A percentile compares a stretch with the other conserved stretches of the same genome.
Conservation (phyloP, 228 moss, liverwort and hornwort genomes). For the Sphagnum fallax region DNA sequence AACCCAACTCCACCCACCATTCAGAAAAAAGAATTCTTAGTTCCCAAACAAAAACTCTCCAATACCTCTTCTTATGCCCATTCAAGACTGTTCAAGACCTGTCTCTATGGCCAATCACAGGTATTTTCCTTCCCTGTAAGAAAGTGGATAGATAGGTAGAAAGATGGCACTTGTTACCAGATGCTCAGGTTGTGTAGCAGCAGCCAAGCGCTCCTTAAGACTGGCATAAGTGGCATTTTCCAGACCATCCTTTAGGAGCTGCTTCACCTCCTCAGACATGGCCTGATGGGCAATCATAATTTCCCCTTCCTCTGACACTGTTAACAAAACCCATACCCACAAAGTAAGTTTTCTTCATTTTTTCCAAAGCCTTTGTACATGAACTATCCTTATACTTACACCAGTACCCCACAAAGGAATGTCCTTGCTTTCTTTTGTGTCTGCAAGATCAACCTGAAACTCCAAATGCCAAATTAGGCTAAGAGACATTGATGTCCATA, state of each 20-base stretch:
- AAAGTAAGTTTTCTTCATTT: neutral
- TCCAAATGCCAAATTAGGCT: neutral
- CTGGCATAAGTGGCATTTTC: slow-evolving; percentile 56
- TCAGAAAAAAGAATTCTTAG: neutral
- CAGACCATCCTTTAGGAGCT: slow-evolving; percentile 60
- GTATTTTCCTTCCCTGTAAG: too few species aligned
- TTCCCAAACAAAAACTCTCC: neutral
- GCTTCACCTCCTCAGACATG: slow-evolving; percentile 56
- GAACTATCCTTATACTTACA: neutral
- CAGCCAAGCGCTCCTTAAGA: slow-evolving; percentile 57
- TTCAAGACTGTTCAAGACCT: too few species aligned
- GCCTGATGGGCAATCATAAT: slow-evolving; percentile 38
- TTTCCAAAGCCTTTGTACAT: neutral
- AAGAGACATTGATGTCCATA: neutral
- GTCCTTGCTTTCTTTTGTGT: neutral
- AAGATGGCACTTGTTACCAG: slow-evolving; percentile 28
- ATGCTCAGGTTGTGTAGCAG: slow-evolving; percentile 66
- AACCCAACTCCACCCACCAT: neutral
- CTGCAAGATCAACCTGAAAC: neutral
- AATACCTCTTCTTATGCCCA: neutral
- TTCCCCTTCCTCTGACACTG: slow-evolving; percentile 86
- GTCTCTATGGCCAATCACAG: neutral
- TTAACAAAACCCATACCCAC: neutral
- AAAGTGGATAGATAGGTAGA: neutral
- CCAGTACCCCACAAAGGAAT: neutral